A percentile compares a stretch with the other conserved stretches of the same genome.
Conservation (phyloP, 2,329 filamentous ascomycete species). For the Zarea fungicola region DNA sequence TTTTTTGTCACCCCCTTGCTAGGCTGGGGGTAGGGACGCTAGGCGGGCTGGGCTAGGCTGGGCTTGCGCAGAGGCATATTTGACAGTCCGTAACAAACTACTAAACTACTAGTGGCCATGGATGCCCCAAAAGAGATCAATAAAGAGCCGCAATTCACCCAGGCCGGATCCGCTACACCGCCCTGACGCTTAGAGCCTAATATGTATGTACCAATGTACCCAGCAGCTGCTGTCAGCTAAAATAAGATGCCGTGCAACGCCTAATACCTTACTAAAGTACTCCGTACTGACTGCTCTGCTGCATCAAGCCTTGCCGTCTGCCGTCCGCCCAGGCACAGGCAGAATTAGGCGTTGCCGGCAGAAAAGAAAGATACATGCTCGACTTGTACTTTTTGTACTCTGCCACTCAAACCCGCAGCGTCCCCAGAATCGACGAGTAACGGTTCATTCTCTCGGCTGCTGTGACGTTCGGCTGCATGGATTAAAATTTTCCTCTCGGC, state of each 20-base stretch:
- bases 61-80: no score
- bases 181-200: conserved; percentile 2
- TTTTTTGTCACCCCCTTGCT: no score
- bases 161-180: conserved; percentile 11
- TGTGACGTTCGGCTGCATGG: conserved; percentile 12
- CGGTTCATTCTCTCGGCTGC: neutral
- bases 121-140: conserved; percentile 13
- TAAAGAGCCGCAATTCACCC: conserved; percentile 12
- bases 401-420: neutral
- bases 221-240: neutral
- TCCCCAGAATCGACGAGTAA: conserved; percentile 13
- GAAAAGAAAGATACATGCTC: conserved; percentile 3
- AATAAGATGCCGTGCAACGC: neutral
- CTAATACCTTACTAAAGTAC: neutral
- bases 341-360: neutral
- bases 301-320: neutral
- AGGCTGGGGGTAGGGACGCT: no score
- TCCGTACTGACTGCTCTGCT: no score
- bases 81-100: no score
- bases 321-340: conserved; percentile 2
- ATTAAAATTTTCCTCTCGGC: conserved; percentile 11
- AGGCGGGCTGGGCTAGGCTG: no score
- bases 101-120: conserved; percentile 1
- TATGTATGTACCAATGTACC: neutral
- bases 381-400: conserved; percentile 11